Evolutionary conservation across 345 rosid species (phyloP).

Genomic region (Brassica rapa): DNA sequence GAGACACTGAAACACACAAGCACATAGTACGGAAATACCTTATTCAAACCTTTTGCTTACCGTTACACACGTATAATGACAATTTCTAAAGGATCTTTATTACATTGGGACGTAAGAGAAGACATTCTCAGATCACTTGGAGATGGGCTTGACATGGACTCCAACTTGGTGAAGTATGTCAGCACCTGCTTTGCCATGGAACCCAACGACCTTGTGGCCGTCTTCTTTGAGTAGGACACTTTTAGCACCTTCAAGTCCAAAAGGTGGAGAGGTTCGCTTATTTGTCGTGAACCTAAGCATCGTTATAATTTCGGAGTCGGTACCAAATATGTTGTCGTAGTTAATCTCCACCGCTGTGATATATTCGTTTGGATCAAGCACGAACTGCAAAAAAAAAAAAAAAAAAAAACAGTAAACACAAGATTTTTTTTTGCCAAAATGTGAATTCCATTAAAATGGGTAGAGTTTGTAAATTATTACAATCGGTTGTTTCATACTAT

Average conservation of each 20-base stretch:
- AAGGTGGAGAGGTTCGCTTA: not conserved
- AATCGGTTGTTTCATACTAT: too few relatives aligned
- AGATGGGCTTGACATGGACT: conserved; percentile 26
- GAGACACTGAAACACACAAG: conserved; percentile 3
- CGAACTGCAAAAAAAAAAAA: not conserved
- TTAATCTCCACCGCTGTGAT: not conserved
- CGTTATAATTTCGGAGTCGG: not conserved
- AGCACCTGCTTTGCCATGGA: conserved; percentile 1
- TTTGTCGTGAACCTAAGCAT: conserved; percentile 2
- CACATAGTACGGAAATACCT: conserved; percentile 25
- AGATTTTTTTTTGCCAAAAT: too few relatives aligned
- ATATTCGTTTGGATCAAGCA: not conserved
- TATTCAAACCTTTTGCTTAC: conserved; percentile 27
- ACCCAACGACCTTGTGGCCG: conserved; percentile 3
- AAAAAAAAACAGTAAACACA: not conserved
- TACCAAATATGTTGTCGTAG: conserved; percentile 2
- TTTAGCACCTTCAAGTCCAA: not conserved
- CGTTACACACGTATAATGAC: conserved; percentile 19
- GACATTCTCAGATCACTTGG: conserved; percentile 9
- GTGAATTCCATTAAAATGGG: too few relatives aligned
- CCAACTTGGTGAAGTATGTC: not conserved
- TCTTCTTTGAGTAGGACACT: not conserved
- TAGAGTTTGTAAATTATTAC: too few relatives aligned
- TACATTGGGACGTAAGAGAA: not conserved
- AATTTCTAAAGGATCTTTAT: conserved; percentile 11